A percentile compares a stretch with the other conserved stretches of the same genome.
Conservation (phyloP, 768 basidiomycete genomes). For the Rhodotorula paludigena region DNA sequence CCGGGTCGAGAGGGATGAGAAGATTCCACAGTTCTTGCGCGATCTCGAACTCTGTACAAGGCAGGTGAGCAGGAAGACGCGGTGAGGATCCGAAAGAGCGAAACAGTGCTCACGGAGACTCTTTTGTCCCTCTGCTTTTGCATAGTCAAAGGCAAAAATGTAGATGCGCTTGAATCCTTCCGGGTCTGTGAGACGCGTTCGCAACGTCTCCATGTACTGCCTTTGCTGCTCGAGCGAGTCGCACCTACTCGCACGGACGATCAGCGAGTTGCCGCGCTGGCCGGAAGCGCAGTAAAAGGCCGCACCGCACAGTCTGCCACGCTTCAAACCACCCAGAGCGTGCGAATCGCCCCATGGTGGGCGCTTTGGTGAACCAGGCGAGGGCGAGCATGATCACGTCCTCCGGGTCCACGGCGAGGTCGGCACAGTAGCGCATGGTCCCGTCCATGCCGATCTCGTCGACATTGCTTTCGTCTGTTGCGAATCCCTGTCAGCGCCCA, state of each 20-base stretch:
- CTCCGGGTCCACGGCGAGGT: constrained; percentile 65
- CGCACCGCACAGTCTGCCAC: constrained; percentile 69
- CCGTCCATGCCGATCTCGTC: constrained; percentile 71
- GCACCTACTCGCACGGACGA: constrained; percentile 50
- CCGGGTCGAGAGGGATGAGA: constrained; percentile 63
- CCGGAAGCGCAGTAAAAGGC: constrained; percentile 18
- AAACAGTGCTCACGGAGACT: constrained; percentile 66
- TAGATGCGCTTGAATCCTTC: constrained; percentile 74
- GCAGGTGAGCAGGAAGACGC: neutral
- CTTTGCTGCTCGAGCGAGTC: constrained; percentile 65
- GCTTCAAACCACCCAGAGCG: constrained; percentile 70
- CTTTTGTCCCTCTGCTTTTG: constrained; percentile 67
- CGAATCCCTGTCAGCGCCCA: neutral
- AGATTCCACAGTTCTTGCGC: constrained; percentile 70
- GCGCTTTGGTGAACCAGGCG: constrained; percentile 74
- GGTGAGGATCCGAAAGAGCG: neutral
- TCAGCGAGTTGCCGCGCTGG: neutral
- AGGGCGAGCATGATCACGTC: constrained; percentile 76
- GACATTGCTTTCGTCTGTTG: constrained; percentile 45
- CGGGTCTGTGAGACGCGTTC: constrained; percentile 61
- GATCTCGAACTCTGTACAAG: constrained; percentile 57
- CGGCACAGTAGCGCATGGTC: constrained; percentile 69
- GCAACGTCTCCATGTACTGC: constrained; percentile 55
- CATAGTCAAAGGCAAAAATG: constrained; percentile 73
- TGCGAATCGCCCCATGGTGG: constrained; percentile 66